Evolutionary conservation across 345 rosid species (phyloP).

Genomic region (Carallia brachiata): DNA sequence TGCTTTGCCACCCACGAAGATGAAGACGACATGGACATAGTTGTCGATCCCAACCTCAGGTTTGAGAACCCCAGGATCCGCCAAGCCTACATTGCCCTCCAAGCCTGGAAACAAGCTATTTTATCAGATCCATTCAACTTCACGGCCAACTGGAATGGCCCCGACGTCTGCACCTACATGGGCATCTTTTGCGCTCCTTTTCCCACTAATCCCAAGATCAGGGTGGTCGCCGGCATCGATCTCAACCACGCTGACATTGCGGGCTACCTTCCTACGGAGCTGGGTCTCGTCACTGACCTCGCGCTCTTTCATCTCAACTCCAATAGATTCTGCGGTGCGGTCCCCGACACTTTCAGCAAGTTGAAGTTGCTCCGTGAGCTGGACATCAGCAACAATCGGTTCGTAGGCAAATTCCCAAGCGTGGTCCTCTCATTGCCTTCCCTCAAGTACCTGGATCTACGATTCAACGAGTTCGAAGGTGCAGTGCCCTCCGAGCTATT

Average conservation of each 20-base stretch:
- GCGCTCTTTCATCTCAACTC: conserved; percentile 72
- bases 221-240: conserved; percentile 70
- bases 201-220: conserved; percentile 23
- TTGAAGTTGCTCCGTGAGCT: conserved; percentile 66
- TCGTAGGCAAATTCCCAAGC: conserved; percentile 62
- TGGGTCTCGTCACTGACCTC: conserved; percentile 62
- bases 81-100: conserved; percentile 66
- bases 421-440: conserved; percentile 56
- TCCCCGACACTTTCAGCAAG: conserved; percentile 48
- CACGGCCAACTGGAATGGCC: conserved; percentile 61
- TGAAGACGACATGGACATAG: conserved; percentile 16
- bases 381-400: conserved; percentile 73
- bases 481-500: conserved; percentile 57
- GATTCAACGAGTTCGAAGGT: conserved; percentile 79
- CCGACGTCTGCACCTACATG: conserved; percentile 59
- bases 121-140: conserved; percentile 72
- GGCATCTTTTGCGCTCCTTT: conserved; percentile 57
- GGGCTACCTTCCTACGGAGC: conserved; percentile 58
- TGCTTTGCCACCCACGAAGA: conserved; percentile 26
- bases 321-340: conserved; percentile 65
- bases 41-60: conserved; percentile 33
- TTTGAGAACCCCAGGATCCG: conserved; percentile 61
- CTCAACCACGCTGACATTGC: conserved; percentile 78
- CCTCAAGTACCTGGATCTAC: conserved; percentile 64
- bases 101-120: conserved; percentile 65